A percentile compares a stretch with the other conserved stretches of the same genome.
phyloP scores from a whole-genome alignment of 2,329 filamentous ascomycete species.

The Tolypocladium sp. region DNA sequence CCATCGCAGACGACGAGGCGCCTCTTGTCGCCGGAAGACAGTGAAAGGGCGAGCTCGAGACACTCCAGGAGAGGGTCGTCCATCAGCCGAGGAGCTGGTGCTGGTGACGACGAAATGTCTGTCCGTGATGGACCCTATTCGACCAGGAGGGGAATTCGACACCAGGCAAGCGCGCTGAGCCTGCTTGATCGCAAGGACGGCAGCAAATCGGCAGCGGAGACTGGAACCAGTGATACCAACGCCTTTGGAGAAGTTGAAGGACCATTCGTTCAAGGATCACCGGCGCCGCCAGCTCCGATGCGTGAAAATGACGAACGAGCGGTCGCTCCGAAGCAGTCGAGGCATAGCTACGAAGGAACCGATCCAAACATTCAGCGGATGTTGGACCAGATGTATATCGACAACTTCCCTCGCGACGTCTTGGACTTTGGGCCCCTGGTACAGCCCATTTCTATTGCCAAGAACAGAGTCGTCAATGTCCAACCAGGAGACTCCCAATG shows the following conservation, averaged over 20 bases:
- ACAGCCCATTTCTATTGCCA: constrained; percentile 53
- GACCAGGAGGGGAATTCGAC: constrained; percentile 38
- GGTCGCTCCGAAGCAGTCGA: constrained; percentile 36
- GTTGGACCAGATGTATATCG: constrained; percentile 77
- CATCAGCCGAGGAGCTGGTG: constrained; percentile 12
- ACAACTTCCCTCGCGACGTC: constrained; percentile 58
- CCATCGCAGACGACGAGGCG: constrained; percentile 13
- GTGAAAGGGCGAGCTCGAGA: constrained; percentile 22
- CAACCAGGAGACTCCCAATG: constrained; percentile 45
- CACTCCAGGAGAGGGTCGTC: constrained; percentile 29
- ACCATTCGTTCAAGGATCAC: constrained; percentile 33
- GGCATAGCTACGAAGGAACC: constrained; percentile 80
- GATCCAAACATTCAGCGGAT: constrained; percentile 59
- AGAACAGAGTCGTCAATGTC: constrained; percentile 40
- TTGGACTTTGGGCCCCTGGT: constrained; percentile 73
- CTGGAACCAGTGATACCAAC: constrained; percentile 48
- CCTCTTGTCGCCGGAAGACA: constrained; percentile 20
- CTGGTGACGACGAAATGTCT: constrained; percentile 24
- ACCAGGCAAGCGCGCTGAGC: constrained; percentile 50
- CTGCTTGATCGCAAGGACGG: constrained; percentile 51
- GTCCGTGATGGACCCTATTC: constrained; percentile 32
- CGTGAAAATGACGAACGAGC: constrained; percentile 18
- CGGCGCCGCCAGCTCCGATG: constrained; percentile 11
- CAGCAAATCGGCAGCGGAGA: constrained; percentile 49
- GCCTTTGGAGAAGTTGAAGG: constrained; percentile 53